phyloP scores from a whole-genome alignment of 2,329 filamentous ascomycete genomes.

The Alternaria tenuissima region DNA sequence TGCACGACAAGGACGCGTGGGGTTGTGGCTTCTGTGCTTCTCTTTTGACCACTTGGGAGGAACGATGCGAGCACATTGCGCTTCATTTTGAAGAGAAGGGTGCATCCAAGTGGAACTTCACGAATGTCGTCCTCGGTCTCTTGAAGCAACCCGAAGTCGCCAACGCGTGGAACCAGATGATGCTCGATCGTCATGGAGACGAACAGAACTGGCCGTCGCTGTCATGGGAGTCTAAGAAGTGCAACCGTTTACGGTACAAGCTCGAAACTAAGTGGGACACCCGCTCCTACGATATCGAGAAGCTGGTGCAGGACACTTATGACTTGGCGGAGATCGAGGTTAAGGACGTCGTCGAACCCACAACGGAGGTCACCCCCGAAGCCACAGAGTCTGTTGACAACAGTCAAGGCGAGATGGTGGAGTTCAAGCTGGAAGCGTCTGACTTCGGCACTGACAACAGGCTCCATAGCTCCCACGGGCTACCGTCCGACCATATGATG shows the following conservation, averaged over 20 bases:
- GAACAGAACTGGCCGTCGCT: slow-evolving; percentile 55
- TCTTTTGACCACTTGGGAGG: slow-evolving; percentile 69
- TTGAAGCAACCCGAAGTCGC: slow-evolving; percentile 71
- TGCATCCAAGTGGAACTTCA: slow-evolving; percentile 71
- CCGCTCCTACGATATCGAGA: slow-evolving; percentile 61
- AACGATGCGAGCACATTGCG: slow-evolving; percentile 73
- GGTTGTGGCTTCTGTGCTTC: slow-evolving; percentile 74
- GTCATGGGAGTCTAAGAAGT: slow-evolving; percentile 71
- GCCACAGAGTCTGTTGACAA: slow-evolving; percentile 35
- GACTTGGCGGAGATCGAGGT: slow-evolving; percentile 57
- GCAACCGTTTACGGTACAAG: slow-evolving; percentile 69
- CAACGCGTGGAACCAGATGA: slow-evolving; percentile 68
- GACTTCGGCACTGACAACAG: slow-evolving; percentile 41
- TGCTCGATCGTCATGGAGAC: slow-evolving; percentile 63
- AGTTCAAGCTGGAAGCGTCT: slow-evolving; percentile 46
- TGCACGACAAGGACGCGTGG: slow-evolving; percentile 71
- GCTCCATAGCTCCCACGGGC: slow-evolving; percentile 42
- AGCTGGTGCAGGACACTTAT: slow-evolving; percentile 67
- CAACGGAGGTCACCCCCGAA: slow-evolving; percentile 34
- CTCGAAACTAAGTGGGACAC: slow-evolving; percentile 70
- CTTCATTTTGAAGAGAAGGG: slow-evolving; percentile 73
- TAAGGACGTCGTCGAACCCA: slow-evolving; percentile 36
- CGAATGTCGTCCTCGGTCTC: slow-evolving; percentile 71
- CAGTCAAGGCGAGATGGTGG: slow-evolving; percentile 44
- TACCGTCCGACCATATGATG: slow-evolving; percentile 42